Percentiles rank a stretch among this genome's conserved stretches.
Evolutionary conservation across 768 basidiomycete species (phyloP).

Genomic region (Tubosaeta sp.): DNA sequence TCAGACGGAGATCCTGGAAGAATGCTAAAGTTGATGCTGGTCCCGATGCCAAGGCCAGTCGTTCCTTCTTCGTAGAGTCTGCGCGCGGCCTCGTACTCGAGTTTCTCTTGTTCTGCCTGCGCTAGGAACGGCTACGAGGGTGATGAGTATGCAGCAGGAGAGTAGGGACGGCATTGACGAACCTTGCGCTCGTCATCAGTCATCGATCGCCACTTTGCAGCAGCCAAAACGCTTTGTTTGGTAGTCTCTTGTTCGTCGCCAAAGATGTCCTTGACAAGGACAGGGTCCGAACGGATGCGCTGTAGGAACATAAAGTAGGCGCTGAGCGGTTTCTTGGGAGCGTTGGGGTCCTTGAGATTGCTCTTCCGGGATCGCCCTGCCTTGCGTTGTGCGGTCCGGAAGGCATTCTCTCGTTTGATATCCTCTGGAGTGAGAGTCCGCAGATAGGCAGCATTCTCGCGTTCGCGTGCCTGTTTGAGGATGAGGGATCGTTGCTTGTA

Average conservation of each 20-base stretch:
- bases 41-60: conserved; percentile 56
- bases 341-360: conserved; percentile 96
- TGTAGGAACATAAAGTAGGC: conserved; percentile 96
- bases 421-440: conserved; percentile 87
- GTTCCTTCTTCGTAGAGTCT: conserved; percentile 85
- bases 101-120: conserved; percentile 93
- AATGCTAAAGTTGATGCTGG: conserved; percentile 81
- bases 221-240: conserved; percentile 90
- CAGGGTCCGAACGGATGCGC: conserved; percentile 75
- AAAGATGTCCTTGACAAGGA: conserved; percentile 76
- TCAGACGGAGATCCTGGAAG: conserved; percentile 61
- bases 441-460: conserved; percentile 81
- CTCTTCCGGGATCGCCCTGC: conserved; percentile 89
- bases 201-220: conserved; percentile 91
- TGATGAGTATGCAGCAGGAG: conserved; percentile 12
- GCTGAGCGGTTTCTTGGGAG: conserved; percentile 91
- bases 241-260: conserved; percentile 91
- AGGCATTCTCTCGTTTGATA: conserved; percentile 90
- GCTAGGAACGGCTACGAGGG: conserved; percentile 76
- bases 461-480: conserved; percentile 81
- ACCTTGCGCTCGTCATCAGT: conserved; percentile 92
- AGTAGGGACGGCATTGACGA: conserved; percentile 17
- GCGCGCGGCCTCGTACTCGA: conserved; percentile 84
- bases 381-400: conserved; percentile 88
- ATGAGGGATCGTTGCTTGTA: conserved; percentile 82